Conservation (phyloP, 202 grass and related monocot genomes). For the Elaeis oleifera region DNA sequence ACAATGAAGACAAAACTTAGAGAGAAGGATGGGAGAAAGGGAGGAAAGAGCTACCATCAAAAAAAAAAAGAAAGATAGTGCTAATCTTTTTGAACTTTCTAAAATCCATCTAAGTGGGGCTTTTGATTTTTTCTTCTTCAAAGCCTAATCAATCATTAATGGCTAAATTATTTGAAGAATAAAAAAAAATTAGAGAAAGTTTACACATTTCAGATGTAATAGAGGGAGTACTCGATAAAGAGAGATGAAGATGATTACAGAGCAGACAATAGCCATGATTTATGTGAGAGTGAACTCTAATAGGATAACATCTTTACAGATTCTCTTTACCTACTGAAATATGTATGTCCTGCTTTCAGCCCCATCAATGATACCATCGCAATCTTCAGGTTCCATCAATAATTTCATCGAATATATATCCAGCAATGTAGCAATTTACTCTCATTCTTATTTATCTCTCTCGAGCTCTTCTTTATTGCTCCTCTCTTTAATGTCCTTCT, state of each 20-base stretch:
- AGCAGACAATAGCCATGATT: slow-evolving; percentile 66
- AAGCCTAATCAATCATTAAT: slow-evolving; percentile 21
- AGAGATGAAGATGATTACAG: slow-evolving; percentile 66
- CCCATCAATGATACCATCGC: too few species aligned
- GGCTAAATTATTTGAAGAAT: background rate
- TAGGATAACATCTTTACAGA: slow-evolving; percentile 14
- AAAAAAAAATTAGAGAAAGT: background rate
- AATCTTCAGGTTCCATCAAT: too few species aligned
- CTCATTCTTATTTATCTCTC: too few species aligned
- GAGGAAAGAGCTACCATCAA: background rate
- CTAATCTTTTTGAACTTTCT: slow-evolving; percentile 80
- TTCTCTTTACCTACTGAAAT: too few species aligned
- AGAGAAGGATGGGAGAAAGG: background rate
- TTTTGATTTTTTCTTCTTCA: slow-evolving; percentile 45
- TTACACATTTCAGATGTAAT: slow-evolving; percentile 54
- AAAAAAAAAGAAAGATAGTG: too few species aligned
- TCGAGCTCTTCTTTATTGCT: too few species aligned
- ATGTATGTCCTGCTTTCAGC: too few species aligned
- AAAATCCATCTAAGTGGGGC: slow-evolving; percentile 65
- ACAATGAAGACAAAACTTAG: background rate
- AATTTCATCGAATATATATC: too few species aligned
- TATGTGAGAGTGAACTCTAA: slow-evolving; percentile 77
- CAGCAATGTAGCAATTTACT: too few species aligned
- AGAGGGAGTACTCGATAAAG: slow-evolving; percentile 68
- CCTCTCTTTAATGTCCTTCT: too few species aligned